These are phyloP conservation scores for Pleurostoma richardsiae DNA, from an alignment of 2,329 filamentous ascomycete genomes.

Conservation along the genomic window DNA sequence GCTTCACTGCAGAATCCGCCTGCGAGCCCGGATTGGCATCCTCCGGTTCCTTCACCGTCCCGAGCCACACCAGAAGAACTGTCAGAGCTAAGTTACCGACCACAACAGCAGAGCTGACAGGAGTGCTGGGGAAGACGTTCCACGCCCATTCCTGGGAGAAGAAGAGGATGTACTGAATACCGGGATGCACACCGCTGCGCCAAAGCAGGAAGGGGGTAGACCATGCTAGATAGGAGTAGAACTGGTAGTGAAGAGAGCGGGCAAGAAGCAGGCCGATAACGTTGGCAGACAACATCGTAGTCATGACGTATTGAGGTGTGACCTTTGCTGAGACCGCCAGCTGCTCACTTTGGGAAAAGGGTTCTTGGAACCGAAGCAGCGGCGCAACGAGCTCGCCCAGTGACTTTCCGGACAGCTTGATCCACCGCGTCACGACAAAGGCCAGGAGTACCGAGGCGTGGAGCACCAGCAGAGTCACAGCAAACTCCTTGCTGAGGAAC, in stretches of 20 bases:
- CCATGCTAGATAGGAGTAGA: constrained; percentile 90
- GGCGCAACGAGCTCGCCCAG: constrained; percentile 47
- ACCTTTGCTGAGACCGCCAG: constrained; percentile 51
- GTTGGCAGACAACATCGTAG: constrained; percentile 70
- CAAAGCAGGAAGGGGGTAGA: constrained; percentile 82
- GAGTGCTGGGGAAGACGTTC: constrained; percentile 85
- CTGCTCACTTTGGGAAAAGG: constrained; percentile 48
- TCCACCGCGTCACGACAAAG: constrained; percentile 68
- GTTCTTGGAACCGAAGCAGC: constrained; percentile 35
- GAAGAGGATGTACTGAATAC: constrained; percentile 67
- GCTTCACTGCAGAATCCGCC: constrained; percentile 5
- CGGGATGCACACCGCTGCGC: constrained; percentile 65
- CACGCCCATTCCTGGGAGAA: constrained; percentile 83
- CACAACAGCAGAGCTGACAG: constrained; percentile 52
- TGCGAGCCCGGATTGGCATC: constrained; percentile 15
- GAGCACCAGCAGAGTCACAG: constrained; percentile 57
- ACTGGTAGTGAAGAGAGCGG: constrained; percentile 88
- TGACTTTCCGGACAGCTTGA: constrained; percentile 59
- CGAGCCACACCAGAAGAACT: constrained; percentile 58
- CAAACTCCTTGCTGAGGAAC: constrained; percentile 69
- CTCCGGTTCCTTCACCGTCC: constrained; percentile 38
- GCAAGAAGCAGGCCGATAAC: constrained; percentile 80
- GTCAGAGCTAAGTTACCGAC: constrained; percentile 66
- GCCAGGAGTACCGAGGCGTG: constrained; percentile 62
- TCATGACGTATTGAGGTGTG: constrained; percentile 69